These are phyloP conservation scores for Claviceps fusiformis DNA, from an alignment of 2,329 filamentous ascomycete species.

Conservation along the genomic window DNA sequence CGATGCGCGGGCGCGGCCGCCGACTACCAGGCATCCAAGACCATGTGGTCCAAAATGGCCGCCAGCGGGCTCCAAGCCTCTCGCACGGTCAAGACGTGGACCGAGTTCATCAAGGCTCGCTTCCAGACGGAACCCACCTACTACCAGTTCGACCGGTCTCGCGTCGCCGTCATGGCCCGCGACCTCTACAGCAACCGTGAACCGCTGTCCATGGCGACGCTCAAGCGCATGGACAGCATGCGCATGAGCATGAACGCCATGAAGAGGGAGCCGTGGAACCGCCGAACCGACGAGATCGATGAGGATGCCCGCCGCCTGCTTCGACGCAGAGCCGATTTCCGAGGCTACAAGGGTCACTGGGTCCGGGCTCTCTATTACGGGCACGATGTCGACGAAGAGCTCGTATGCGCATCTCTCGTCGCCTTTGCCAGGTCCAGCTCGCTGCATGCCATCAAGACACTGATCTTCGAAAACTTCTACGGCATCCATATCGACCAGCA, in stretches of 20 bases:
- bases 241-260: conserved; percentile 17
- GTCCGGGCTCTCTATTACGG: conserved; percentile 12
- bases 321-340: conserved; percentile 13
- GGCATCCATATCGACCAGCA: conserved; percentile 14
- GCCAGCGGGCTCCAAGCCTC: conserved; percentile 13
- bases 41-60: conserved; percentile 23
- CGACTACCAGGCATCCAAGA: conserved; percentile 20
- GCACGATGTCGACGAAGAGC: conserved; percentile 21
- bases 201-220: conserved; percentile 5
- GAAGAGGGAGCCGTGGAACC: conserved; percentile 17
- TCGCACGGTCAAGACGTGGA: conserved; percentile 22
- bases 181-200: conserved; percentile 18
- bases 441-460: conserved; percentile 17
- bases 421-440: conserved; percentile 27
- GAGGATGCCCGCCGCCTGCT: conserved; percentile 16
- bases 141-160: conserved; percentile 29
- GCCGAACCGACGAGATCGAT: conserved; percentile 10
- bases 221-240: conserved; percentile 18
- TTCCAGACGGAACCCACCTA: conserved; percentile 34
- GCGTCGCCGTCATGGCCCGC: conserved; percentile 26
- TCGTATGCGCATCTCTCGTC: conserved; percentile 28
- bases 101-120: conserved; percentile 33
- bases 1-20: conserved; percentile 33
- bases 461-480: conserved; percentile 21
- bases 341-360: conserved; percentile 18